Conservation (phyloP, 1,284 basidiomycete genomes). For the Ustilago trichophora region DNA sequence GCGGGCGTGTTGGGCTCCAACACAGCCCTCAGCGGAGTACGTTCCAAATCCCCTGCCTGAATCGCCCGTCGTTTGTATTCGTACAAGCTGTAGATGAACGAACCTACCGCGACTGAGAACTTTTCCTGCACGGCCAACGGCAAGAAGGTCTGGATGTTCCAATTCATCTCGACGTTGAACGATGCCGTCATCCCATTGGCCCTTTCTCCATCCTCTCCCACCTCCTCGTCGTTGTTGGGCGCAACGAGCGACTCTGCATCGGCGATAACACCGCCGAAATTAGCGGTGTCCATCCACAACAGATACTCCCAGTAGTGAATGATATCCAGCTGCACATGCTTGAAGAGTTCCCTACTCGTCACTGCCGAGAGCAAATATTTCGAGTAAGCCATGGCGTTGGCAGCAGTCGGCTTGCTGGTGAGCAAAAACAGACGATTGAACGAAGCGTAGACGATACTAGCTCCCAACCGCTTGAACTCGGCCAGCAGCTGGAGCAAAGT, state of each 20-base stretch:
- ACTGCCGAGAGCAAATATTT: constrained; percentile 91
- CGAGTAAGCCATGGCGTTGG: constrained; percentile 92
- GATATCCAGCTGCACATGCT: constrained; percentile 86
- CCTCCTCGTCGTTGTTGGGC: constrained; percentile 48
- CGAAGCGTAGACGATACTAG: constrained; percentile 88
- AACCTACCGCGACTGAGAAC: constrained; percentile 79
- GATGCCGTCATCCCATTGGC: too few relatives aligned
- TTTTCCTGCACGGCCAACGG: constrained; percentile 83
- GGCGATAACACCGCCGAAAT: constrained; percentile 86
- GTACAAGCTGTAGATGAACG: constrained; percentile 87
- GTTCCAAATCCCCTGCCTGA: constrained; percentile 67
- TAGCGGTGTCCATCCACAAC: constrained; percentile 94
- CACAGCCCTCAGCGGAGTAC: constrained; percentile 74
- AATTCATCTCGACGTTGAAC: constrained; percentile 77
- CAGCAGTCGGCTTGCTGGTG: constrained; percentile 90
- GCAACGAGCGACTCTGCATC: constrained; percentile 21
- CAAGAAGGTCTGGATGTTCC: constrained; percentile 94
- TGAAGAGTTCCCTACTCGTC: constrained; percentile 93
- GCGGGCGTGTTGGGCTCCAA: constrained; percentile 72
- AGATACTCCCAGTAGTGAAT: constrained; percentile 93
- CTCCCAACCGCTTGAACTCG: constrained; percentile 94
- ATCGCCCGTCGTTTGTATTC: constrained; percentile 75
- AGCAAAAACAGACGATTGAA: constrained; percentile 89
- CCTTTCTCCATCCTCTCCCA: constrained; percentile 62
- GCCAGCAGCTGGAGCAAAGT: constrained; percentile 95